phyloP scores from a whole-genome alignment of 805 yeast genomes.

The Spathaspora sp. region DNA sequence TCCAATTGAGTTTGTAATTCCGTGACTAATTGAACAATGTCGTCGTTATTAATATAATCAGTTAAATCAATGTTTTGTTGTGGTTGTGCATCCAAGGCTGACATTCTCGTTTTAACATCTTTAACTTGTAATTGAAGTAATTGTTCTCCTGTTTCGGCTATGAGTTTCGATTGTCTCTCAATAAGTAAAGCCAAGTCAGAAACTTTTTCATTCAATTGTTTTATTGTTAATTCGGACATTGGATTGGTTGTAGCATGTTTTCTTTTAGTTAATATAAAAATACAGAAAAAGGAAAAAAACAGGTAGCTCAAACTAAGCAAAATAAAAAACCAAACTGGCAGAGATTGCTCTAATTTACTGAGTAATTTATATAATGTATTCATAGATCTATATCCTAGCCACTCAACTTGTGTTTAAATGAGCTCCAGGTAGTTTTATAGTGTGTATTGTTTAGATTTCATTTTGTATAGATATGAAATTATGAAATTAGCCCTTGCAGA shows the following conservation, averaged over 20 bases:
- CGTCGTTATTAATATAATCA: slow-evolving; percentile 77
- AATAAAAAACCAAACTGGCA: too few relatives aligned
- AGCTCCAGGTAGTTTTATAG: too few relatives aligned
- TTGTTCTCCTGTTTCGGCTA: slow-evolving; percentile 78
- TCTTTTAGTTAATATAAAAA: background rate
- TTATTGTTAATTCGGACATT: slow-evolving; percentile 12
- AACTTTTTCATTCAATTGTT: slow-evolving; percentile 42
- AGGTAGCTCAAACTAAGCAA: too few relatives aligned
- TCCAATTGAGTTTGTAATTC: slow-evolving; percentile 89
- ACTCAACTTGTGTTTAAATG: too few relatives aligned
- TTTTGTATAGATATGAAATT: too few relatives aligned
- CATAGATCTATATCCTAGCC: too few relatives aligned
- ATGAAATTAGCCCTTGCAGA: too few relatives aligned
- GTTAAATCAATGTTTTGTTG: slow-evolving; percentile 34
- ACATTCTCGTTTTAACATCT: slow-evolving; percentile 42
- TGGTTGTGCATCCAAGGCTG: slow-evolving; percentile 16
- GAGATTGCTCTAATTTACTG: too few relatives aligned
- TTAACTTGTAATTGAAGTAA: slow-evolving; percentile 65
- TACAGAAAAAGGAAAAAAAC: background rate
- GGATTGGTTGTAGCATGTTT: too few relatives aligned
- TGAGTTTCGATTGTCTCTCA: slow-evolving; percentile 59
- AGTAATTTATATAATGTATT: too few relatives aligned
- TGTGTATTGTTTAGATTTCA: too few relatives aligned
- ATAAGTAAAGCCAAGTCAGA: slow-evolving; percentile 50
- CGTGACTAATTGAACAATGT: slow-evolving; percentile 79